Base-by-base conservation (phyloP, 306 rosid species). In the Gynostemma pentaphyllum region DNA sequence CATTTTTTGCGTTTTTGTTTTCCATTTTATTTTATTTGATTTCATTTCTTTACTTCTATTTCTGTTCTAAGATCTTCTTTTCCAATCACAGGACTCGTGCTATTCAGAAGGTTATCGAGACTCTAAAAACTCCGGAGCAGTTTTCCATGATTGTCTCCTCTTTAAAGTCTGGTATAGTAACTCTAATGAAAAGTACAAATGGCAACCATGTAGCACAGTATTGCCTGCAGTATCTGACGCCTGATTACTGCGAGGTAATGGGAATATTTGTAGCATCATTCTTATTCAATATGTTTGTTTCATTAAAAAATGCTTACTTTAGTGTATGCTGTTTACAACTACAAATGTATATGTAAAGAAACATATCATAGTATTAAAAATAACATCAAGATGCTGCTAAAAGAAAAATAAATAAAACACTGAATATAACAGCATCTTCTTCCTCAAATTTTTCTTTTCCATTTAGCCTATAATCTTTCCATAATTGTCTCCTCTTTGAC, bases 141-240 rank as follows among this genome's bases (percentile, higher is more conserved):
- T 67, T 79, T 71, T 69, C 76, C 30, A 55, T 81, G 68, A 78
- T 79, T 27, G 73, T 77, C 48, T 72, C 85, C 3, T 84, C 85
- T 49, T 83, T 86, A 61, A 84, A 77, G 71, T 75, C 87, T 14
- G 89, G 89, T 44, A 81, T 81, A 74, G 72, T 83, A 72, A 67
- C 73, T 41, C 89, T 86, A 65, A 79, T 86, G 71, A 83, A 74
- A 64, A 80, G 83, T 70, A 68, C 75, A 19, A 81, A 83, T 74
- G 95, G 95, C 40, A 83, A 83, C 74, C 95, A 86, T 30, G 89
- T 86, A 51, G 72, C 84, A 62, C 95, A 83, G 55, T 74, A 79
- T 40, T 86, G 89, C 65, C 74, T 86, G 74, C 77, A 76, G 64
- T 81, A 75, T 66, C 75, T 86, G 47, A 67, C 75, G 72, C 62